phyloP scores from a whole-genome alignment of 2,329 filamentous ascomycete genomes.

The Trichophyton verrucosum region DNA sequence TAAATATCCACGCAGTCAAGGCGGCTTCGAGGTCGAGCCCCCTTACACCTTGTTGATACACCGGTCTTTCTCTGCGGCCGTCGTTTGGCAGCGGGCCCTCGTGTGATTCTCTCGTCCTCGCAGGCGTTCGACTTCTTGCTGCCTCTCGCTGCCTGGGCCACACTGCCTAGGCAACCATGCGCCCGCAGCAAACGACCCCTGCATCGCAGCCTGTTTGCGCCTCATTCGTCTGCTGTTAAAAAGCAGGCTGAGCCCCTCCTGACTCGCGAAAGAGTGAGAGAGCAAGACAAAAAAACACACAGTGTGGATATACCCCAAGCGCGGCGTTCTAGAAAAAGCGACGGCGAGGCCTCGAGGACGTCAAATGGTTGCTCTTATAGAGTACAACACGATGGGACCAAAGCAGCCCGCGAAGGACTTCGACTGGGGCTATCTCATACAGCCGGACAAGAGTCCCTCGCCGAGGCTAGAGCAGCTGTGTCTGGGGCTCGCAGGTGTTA shows the following conservation, averaged over 20 bases:
- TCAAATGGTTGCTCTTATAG: conserved; percentile 7
- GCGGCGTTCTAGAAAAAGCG: no score
- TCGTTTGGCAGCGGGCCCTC: neutral
- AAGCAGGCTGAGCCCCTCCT: neutral
- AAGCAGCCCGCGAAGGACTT: conserved; percentile 23
- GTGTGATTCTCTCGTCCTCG: neutral
- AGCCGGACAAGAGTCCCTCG: conserved; percentile 54
- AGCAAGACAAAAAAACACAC: no score
- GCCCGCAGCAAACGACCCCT: neutral
- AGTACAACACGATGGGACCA: conserved; percentile 16
- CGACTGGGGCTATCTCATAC: conserved; percentile 52
- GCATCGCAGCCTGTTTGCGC: neutral
- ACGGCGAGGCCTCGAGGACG: no score
- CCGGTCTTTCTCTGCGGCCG: neutral
- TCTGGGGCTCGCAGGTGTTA: conserved; percentile 54
- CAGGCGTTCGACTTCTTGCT: neutral
- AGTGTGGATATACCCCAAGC: neutral
- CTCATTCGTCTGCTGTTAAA: neutral
- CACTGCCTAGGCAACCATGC: neutral
- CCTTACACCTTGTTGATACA: neutral
- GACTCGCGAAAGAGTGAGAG: neutral
- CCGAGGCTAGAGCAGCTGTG: conserved; percentile 55
- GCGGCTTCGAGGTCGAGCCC: no score
- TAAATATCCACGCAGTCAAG: no score
- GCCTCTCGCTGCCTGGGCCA: neutral